Conservation (phyloP, 768 basidiomycete species). For the Naganishia friedmannii region DNA sequence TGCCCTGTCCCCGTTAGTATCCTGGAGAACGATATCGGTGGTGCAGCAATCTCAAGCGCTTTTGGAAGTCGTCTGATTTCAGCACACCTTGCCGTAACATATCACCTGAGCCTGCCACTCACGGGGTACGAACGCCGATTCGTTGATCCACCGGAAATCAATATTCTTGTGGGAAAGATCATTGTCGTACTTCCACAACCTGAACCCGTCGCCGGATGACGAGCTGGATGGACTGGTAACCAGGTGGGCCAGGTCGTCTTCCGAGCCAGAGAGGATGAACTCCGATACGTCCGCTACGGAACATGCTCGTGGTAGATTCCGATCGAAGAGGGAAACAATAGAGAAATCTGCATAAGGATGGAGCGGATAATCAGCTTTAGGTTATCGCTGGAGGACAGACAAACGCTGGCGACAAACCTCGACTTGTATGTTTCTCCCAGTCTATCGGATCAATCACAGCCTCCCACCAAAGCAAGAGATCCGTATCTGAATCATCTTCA, state of each 20-base stretch:
- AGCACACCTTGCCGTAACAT: too few relatives aligned
- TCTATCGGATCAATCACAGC: constrained; percentile 72
- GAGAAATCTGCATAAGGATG: constrained; percentile 32
- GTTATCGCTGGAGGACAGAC: too few relatives aligned
- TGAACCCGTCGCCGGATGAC: constrained; percentile 13
- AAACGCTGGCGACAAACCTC: background rate
- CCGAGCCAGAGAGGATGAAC: constrained; percentile 32
- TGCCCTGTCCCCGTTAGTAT: constrained; percentile 72
- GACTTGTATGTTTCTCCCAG: constrained; percentile 48
- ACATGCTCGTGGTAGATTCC: constrained; percentile 39
- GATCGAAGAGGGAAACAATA: constrained; percentile 39
- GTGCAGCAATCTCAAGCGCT: constrained; percentile 46
- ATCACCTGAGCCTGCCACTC: constrained; percentile 14
- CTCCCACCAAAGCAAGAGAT: constrained; percentile 62
- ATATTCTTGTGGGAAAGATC: constrained; percentile 36
- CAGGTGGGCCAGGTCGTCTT: constrained; percentile 22
- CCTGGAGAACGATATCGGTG: constrained; percentile 65
- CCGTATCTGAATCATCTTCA: constrained; percentile 47
- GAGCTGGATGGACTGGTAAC: constrained; percentile 11
- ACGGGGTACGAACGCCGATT: constrained; percentile 41
- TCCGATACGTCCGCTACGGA: constrained; percentile 37
- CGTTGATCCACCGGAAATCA: constrained; percentile 41
- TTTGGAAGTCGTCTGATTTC: background rate
- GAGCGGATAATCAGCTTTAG: background rate
- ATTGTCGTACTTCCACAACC: constrained; percentile 31